Evolutionary conservation across 2,329 filamentous ascomycete species (phyloP).

Genomic region (Xylaria polymorpha): DNA sequence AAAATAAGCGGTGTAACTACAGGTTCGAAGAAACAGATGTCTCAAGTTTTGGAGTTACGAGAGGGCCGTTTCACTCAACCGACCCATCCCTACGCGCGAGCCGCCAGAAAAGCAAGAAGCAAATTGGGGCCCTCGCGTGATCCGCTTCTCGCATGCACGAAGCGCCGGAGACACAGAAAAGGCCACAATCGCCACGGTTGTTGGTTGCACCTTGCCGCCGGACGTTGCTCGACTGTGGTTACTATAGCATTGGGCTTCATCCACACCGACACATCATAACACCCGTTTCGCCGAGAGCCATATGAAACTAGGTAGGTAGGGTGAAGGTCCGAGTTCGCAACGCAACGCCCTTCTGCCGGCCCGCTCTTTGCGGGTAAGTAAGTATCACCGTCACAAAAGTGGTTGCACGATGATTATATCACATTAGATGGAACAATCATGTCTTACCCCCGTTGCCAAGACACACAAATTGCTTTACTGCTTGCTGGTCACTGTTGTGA

Average conservation of each 20-base stretch:
- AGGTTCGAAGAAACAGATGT: constrained; percentile 19
- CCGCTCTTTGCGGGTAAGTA: neutral
- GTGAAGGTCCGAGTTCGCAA: constrained; percentile 4
- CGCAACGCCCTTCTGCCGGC: neutral
- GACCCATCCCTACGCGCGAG: neutral
- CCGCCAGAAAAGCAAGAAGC: neutral
- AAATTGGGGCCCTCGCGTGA: constrained; percentile 1
- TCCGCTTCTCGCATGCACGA: constrained; percentile 3
- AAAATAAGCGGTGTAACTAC: constrained; percentile 31
- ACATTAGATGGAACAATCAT: neutral
- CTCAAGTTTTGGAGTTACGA: constrained; percentile 14
- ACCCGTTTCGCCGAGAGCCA: neutral
- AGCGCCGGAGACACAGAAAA: neutral
- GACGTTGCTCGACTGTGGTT: constrained; percentile 2
- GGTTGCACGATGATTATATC: neutral
- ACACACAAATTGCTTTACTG: neutral
- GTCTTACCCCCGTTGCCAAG: constrained; percentile 1
- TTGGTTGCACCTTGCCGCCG: neutral
- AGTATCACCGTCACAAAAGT: neutral
- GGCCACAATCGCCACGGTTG: neutral
- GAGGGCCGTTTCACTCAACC: neutral
- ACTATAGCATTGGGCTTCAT: constrained; percentile 1
- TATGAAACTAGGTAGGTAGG: neutral
- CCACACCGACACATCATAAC: constrained; percentile 1
- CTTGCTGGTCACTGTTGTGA: neutral